Evolutionary conservation across 1,139 yeast genomes (phyloP), one percentile per base, ranked within the genome.

Genomic region (Sugiyamaella castrensis): DNA sequence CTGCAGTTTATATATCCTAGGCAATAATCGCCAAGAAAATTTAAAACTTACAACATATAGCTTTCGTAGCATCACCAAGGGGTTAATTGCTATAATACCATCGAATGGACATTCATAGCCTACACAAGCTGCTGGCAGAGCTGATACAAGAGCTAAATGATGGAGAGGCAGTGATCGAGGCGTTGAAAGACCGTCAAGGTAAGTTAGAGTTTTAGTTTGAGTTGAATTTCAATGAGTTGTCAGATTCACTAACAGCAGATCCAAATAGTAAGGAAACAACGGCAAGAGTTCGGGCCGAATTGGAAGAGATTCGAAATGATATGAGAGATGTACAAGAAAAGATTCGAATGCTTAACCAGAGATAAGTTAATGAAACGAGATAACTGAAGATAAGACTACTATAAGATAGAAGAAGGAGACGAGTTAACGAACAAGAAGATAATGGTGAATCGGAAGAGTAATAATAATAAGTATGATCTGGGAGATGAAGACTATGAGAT

Each of bases 101-200:
- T 28, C 45, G 33, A 43, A 50, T 50, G 53, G 53, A 50, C 29
- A 31, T 31, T 24, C 27, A 19, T 3, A 47, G 51, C 29, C 36
- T 50, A 26, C 40, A 37, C 15, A 41, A 16, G 31, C 48, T 47
- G 32, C 46, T 56, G 43, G 43, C 38, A 2, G 59, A 56, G 49
- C 54, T 56, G 31, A 47, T 49, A 37, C 55, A 50, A 42, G 59
- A 56, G 46, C 38, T 43, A 36, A 40, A 42, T 13, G 59, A 56
- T 34, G 59, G 52, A 11, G 51, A 53, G 39, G 50, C 52, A n/a
- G 56, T 56, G 6, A 54, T 56, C n/a, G 46, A 46, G 10, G 57
- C 53, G 8, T 44, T 56, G 15, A 37, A 43, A 15, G 57, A 52
- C 13, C 47, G 59, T 26, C 38, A 41, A 24, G 59, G 59, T 56